Base-by-base conservation (phyloP, 225 moss, liverwort and hornwort species). In the Marchantia polymorpha region DNA sequence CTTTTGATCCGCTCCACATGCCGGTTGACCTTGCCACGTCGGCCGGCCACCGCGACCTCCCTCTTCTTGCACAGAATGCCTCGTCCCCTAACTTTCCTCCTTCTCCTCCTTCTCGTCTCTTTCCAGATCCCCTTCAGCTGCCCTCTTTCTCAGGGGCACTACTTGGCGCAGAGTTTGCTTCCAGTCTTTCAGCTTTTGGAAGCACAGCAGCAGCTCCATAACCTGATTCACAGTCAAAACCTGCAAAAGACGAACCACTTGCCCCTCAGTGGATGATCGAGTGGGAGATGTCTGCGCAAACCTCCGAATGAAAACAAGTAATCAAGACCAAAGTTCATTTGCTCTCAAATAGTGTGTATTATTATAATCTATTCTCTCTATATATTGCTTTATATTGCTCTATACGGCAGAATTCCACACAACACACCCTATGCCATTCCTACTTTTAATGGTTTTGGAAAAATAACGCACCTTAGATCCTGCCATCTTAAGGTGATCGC, bases 201-300 rank as follows among this genome's bases (percentile, higher is more conserved):
- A 94, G 63, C 84, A 83, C 63, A 97, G 73, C 73, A 97, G 74
- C 80, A 94, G 85, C 78, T 99, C 95, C 19, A 99, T 86, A 50
- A 99, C 97, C 87, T 95, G 97, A 74, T 99, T 99, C 64, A 95
- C 93, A 9, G 95, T 99, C 78, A 99, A 83, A 47, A 99, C 95
- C 93, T 93, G 89, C 71, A 85, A 50, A 59, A 52, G 27, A 39
- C 46, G 30, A 26, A 7, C 39, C 7, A 11, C 16, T 17, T 27
- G 3, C 51, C 27, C 16, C 29, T 19, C 15, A 54, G 11, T 25
- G 16, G 16, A 29, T 29, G 15, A 51, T 13, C 52, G 5, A 67
- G 67, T 8, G 2, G 15, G 23, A 16, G 13, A 12, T 0, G 10
- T 31, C 12, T 69, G 46, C 17, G 46, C 7, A 47, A 15, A 69